Evolutionary conservation across 2,329 filamentous ascomycete species (phyloP).

Genomic region (Nigrospora sphaerica): DNA sequence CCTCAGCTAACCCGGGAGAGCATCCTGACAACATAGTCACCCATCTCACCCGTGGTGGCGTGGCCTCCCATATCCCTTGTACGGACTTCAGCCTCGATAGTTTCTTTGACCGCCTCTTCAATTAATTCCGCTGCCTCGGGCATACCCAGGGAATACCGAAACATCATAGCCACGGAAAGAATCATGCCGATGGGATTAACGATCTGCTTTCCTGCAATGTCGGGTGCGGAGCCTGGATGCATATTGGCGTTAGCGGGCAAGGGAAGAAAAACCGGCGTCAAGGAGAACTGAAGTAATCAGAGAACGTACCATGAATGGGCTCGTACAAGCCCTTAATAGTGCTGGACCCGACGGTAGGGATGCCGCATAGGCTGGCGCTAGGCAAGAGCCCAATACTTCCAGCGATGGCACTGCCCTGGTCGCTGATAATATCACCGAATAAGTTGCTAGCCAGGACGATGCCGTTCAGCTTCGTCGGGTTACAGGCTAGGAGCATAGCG

Average conservation of each 20-base stretch:
- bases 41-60: conserved; percentile 63
- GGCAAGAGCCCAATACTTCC: conserved; percentile 83
- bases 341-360: conserved; percentile 51
- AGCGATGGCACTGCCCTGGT: conserved; percentile 26
- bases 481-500: conserved; percentile 10
- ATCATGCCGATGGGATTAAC: conserved; percentile 91
- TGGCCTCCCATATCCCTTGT: conserved; percentile 83
- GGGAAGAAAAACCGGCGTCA: not conserved
- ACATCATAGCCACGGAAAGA: conserved; percentile 89
- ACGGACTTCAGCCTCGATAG: conserved; percentile 70
- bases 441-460: conserved; percentile 15
- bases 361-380: conserved; percentile 76
- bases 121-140: conserved; percentile 69
- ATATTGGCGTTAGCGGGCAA: not conserved
- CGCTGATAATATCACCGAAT: conserved; percentile 18
- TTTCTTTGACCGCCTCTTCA: conserved; percentile 72
- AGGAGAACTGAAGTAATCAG: too few species aligned
- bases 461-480: conserved; percentile 13
- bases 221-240: conserved; percentile 68
- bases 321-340: conserved; percentile 89
- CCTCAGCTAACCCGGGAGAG: not conserved
- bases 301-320: conserved; percentile 75
- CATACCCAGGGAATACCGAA: conserved; percentile 82
- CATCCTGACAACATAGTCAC: conserved; percentile 41
- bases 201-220: conserved; percentile 86